Evolutionary conservation across 768 basidiomycete species (phyloP).

Genomic region (Mycena vitilis): DNA sequence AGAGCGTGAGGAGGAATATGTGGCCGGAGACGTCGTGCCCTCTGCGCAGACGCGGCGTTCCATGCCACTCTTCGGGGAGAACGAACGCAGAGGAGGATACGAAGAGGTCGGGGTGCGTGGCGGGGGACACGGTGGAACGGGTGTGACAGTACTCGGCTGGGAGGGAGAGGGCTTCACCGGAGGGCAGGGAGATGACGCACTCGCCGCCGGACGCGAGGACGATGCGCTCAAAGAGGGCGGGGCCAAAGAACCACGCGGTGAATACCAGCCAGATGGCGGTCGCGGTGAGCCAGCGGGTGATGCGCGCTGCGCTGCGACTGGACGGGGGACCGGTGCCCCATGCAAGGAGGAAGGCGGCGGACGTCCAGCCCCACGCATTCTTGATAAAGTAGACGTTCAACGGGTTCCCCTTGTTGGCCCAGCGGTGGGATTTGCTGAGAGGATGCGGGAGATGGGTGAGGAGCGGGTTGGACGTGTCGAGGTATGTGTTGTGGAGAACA

Average conservation of each 20-base stretch:
- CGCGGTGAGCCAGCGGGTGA: slow-evolving; percentile 66
- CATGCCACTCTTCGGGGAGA: slow-evolving; percentile 56
- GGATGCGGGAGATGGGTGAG: slow-evolving; percentile 78
- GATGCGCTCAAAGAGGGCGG: slow-evolving; percentile 77
- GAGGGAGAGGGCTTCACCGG: slow-evolving; percentile 63
- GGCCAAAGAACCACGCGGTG: slow-evolving; percentile 91
- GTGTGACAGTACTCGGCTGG: slow-evolving; percentile 69
- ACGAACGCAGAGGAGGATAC: slow-evolving; percentile 47
- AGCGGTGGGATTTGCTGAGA: slow-evolving; percentile 71
- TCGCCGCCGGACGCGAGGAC: slow-evolving; percentile 76
- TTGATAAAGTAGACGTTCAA: slow-evolving; percentile 93
- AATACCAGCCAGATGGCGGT: slow-evolving; percentile 80
- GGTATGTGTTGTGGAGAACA: slow-evolving; percentile 71
- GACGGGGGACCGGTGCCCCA: slow-evolving; percentile 68
- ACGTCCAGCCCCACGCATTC: slow-evolving; percentile 91
- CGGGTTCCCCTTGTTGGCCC: slow-evolving; percentile 82
- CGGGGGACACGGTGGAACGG: slow-evolving; percentile 62
- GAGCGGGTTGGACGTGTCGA: slow-evolving; percentile 87
- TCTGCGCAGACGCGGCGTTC: slow-evolving; percentile 70
- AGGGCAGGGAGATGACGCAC: slow-evolving; percentile 75
- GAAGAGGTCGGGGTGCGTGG: slow-evolving; percentile 76
- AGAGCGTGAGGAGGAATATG: slow-evolving; percentile 88
- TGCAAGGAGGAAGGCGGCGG: slow-evolving; percentile 68
- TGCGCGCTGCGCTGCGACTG: slow-evolving; percentile 53
- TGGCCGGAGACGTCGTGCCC: slow-evolving; percentile 97